Base-by-base conservation (phyloP, 331 rosid species). In the Acacia concinna region DNA sequence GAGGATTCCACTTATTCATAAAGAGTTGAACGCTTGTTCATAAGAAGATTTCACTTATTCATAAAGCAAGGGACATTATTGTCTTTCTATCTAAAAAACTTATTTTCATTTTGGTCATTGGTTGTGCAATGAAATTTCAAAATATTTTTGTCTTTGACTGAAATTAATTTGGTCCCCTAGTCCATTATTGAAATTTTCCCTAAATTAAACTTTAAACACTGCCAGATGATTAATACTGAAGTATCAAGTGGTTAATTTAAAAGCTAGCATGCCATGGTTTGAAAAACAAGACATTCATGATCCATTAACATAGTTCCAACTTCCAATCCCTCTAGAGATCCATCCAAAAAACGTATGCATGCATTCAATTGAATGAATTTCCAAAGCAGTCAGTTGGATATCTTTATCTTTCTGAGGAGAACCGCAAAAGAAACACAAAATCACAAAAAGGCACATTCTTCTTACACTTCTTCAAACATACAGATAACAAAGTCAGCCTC, bases 331-430 rank as follows among this genome's bases (percentile, higher is more conserved):
- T 28, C 56, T 52, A 73, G 28, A n/a, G 70, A 52, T 57, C 62
- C 52, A 57, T 65, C 60, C 68, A 80, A 11, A 21, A 20, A 65
- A 74, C 34, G 59, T 38, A 73, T 64, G 20, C 64, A 44, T 8
- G 1, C 54, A 66, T 27, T 17, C 44, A 40, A 78, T 51, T 20
- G 4, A 56, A 78, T 15, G 17, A 41, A 56, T 28, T 56, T 68
- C 47, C 76, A 40, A 40, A 32, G 32, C 20, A 77, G 67, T 51
- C 72, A 77, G 81, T 35, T 23, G n/a, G 14, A 49, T 35, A 65
- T 9, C 66, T 8, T 47, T 47, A 12, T 51, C 74, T 23, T 30
- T 30, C 54, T 67, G 32, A 77, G 69, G 81, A 60, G 12, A 51
- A 77, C 67, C 34, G 52, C 71, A 66, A 51, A 49, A 49, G 51